Percentiles rank a stretch among this genome's conserved stretches.
Conservation (phyloP, 2,329 filamentous ascomycete genomes). For the Pyrenophora seminiperda region DNA sequence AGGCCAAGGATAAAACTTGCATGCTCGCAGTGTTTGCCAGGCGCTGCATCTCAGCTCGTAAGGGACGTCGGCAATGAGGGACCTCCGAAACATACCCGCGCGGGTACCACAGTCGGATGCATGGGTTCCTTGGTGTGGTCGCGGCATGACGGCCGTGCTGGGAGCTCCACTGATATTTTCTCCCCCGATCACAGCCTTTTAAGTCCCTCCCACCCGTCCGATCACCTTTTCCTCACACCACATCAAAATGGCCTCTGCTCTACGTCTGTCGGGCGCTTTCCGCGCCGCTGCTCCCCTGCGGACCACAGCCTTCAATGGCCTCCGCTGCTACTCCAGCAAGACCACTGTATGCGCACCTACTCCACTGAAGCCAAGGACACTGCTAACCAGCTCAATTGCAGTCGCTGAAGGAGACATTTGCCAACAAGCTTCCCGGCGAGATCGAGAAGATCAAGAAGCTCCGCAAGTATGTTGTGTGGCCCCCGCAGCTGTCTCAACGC, state of each 20-base stretch:
- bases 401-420: slow-evolving; percentile 98
- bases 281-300: slow-evolving; percentile 70
- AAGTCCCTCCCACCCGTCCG: slow-evolving; percentile 40
- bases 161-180: slow-evolving; percentile 35
- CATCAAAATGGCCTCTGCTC: slow-evolving; percentile 76
- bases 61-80: slow-evolving; percentile 10
- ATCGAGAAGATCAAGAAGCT: slow-evolving; percentile 99
- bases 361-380: slow-evolving; percentile 15
- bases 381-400: slow-evolving; percentile 53
- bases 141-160: slow-evolving; percentile 16
- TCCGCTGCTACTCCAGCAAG: slow-evolving; percentile 91
- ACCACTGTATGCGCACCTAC: slow-evolving; percentile 67
- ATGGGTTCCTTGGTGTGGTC: background rate
- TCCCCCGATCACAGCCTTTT: slow-evolving; percentile 28
- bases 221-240: slow-evolving; percentile 41
- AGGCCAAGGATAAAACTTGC: background rate
- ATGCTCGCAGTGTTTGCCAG: background rate
- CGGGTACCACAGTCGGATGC: slow-evolving; percentile 6
- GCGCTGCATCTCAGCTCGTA: background rate
- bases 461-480: slow-evolving; percentile 70
- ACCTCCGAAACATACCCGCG: slow-evolving; percentile 14
- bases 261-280: slow-evolving; percentile 82
- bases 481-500: slow-evolving; percentile 16
- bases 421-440: slow-evolving; percentile 92
- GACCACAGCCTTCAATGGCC: slow-evolving; percentile 77